Evolutionary conservation across 805 yeast genomes (phyloP).

Genomic region (Candida manassasensis): DNA sequence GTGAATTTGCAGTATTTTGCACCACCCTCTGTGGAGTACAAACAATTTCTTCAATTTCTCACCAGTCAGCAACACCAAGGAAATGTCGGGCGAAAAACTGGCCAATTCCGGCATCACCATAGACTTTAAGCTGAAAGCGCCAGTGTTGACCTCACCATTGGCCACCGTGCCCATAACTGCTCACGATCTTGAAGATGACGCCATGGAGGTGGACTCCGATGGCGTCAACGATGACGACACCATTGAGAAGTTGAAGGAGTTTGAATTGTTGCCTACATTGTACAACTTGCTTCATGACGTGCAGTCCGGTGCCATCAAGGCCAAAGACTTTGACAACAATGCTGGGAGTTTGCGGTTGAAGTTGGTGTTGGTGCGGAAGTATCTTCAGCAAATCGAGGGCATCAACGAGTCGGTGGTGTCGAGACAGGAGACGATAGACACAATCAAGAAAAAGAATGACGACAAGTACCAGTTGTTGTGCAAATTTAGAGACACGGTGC

Average conservation of each 20-base stretch:
- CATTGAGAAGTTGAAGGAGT: constrained; percentile 21
- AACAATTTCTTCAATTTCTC: no score
- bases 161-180: constrained; percentile 2
- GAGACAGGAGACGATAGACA: constrained; percentile 19
- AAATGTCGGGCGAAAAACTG: no score
- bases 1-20: no score
- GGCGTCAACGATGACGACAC: constrained; percentile 9
- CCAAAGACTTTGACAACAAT: constrained; percentile 39
- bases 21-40: no score
- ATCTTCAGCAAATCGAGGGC: constrained; percentile 34
- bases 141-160: constrained; percentile 3
- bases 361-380: constrained; percentile 23
- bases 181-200: constrained; percentile 3
- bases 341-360: constrained; percentile 37
- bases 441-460: constrained; percentile 20
- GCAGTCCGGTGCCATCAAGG: constrained; percentile 31
- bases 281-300: constrained; percentile 31
- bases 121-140: background rate
- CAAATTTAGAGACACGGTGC: constrained; percentile 12
- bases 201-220: constrained; percentile 1
- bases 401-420: constrained; percentile 30
- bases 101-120: constrained; percentile 2
- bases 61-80: no score
- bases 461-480: constrained; percentile 21
- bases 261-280: constrained; percentile 35